A percentile compares a stretch with the other conserved stretches of the same genome.
Evolutionary conservation across 148 eudicot genomes (phyloP).

Genomic region (Silene conica): DNA sequence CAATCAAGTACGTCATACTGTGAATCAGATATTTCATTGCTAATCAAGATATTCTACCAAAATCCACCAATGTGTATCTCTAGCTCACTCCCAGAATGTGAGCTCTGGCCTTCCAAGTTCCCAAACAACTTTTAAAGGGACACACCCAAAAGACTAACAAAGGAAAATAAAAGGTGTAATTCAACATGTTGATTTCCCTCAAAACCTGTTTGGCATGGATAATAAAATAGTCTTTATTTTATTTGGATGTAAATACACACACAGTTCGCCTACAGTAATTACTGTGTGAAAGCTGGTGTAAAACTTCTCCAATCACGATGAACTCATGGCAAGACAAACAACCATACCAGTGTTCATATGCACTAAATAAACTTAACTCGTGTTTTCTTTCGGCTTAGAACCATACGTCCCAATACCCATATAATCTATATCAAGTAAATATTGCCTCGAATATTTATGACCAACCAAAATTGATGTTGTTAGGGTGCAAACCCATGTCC

Average conservation of each 20-base stretch:
- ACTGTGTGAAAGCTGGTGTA: neutral
- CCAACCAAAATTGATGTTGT: neutral
- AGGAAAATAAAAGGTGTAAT: neutral
- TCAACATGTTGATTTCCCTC: neutral
- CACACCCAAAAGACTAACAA: no score
- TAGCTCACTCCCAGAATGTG: neutral
- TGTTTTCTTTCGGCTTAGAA: slow-evolving; percentile 1
- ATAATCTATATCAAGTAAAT: neutral
- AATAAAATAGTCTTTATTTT: neutral
- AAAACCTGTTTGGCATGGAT: neutral
- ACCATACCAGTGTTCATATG: neutral
- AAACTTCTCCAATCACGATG: neutral
- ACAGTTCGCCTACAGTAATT: neutral
- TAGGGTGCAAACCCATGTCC: no score
- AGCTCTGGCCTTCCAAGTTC: neutral
- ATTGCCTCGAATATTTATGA: neutral
- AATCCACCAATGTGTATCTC: neutral
- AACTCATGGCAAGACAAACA: neutral
- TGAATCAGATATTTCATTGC: neutral
- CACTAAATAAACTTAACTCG: neutral
- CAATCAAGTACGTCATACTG: neutral
- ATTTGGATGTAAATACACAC: neutral
- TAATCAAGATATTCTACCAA: neutral
- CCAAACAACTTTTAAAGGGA: neutral
- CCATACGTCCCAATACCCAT: neutral